Evolutionary conservation across 1,284 basidiomycete species (phyloP), one percentile per base, ranked within the genome.

Genomic region (Cystobasidium slooffiae): DNA sequence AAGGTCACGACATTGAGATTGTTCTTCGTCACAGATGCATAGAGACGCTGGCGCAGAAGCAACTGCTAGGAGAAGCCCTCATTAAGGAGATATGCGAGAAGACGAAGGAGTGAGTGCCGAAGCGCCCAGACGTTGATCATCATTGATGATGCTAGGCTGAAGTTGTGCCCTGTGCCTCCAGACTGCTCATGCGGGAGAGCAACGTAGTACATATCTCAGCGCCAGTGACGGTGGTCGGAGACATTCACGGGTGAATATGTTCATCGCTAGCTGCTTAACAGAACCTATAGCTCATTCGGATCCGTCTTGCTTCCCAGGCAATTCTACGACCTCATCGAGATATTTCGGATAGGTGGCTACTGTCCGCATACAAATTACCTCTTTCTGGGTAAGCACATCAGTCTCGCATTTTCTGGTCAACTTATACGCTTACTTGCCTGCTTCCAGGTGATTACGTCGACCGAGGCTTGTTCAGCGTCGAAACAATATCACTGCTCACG

Each of bases 281-380:
- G 31, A 43, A 46, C 18, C 64, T 18, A 43, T 41, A 68, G n/a
- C 18, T 31, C 41, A 31, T n/a, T 37, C 22, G 10, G 16, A 37
- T 20, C 24, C 16, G 14, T 20, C 3, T 20, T n/a, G 3, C 47
- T 53, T 20, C 9, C 37, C 79, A 96, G 93, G 75, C 96, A 99
- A 87, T 99, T 99, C 84, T 97, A 99, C 85, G 97, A 99, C 85
- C 87, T 99, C 79, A 92, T 99, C 82, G 96, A 99, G 84, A 98
- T 99, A 82, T 99, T 99, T 81, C 88, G 95, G 64, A 99, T 99
- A 87, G 96, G 97, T 62, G 96, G 96, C 49, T 93, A 94, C 80
- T 93, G 93, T 2, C 96, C 96, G 2, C 87, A 95, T 80, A 99
- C 96, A 44, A 99, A 99, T 83, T 99, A 99, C 83, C 88, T 99